Conservation (phyloP, 1,139 yeast genomes). For the Candida sp. region DNA sequence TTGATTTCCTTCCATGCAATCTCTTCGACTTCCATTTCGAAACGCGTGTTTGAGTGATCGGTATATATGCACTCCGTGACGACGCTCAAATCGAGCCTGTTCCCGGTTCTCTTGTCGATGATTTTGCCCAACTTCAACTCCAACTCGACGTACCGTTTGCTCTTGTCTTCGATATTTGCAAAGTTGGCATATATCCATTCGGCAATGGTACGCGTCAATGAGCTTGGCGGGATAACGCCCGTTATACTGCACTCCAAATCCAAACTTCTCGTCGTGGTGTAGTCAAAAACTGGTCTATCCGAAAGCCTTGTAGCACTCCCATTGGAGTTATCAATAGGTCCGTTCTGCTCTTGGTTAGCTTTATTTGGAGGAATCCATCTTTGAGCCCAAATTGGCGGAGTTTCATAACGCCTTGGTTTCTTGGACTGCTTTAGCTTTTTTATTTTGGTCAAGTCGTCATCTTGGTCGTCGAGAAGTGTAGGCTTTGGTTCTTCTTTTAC, state of each 20-base stretch:
- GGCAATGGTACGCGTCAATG: constrained; percentile 79
- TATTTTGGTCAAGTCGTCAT: constrained; percentile 25
- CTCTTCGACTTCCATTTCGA: constrained; percentile 74
- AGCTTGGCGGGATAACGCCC: constrained; percentile 81
- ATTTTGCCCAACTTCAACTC: constrained; percentile 86
- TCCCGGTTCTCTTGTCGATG: constrained; percentile 66
- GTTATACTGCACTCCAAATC: constrained; percentile 65
- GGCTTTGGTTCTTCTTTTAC: background rate
- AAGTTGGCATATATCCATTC: constrained; percentile 91
- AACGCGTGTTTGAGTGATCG: constrained; percentile 59
- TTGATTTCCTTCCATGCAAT: constrained; percentile 66
- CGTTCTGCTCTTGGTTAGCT: constrained; percentile 3
- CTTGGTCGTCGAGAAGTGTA: constrained; percentile 9
- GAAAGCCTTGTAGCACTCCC: constrained; percentile 17
- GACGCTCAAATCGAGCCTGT: constrained; percentile 71
- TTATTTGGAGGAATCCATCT: constrained; percentile 60
- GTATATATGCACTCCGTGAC: constrained; percentile 76
- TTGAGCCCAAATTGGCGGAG: constrained; percentile 86
- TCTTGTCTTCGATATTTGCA: constrained; percentile 60
- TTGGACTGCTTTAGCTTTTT: constrained; percentile 22
- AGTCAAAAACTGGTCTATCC: constrained; percentile 40
- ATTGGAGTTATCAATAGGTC: background rate
- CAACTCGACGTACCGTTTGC: constrained; percentile 69
- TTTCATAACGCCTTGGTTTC: constrained; percentile 67
- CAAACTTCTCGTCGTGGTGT: constrained; percentile 36